A percentile compares a stretch with the other conserved stretches of the same genome.
These are phyloP conservation scores for Kurtzmaniella quercitrusa DNA, from an alignment of 1,139 yeast genomes.

Conservation along the genomic window DNA sequence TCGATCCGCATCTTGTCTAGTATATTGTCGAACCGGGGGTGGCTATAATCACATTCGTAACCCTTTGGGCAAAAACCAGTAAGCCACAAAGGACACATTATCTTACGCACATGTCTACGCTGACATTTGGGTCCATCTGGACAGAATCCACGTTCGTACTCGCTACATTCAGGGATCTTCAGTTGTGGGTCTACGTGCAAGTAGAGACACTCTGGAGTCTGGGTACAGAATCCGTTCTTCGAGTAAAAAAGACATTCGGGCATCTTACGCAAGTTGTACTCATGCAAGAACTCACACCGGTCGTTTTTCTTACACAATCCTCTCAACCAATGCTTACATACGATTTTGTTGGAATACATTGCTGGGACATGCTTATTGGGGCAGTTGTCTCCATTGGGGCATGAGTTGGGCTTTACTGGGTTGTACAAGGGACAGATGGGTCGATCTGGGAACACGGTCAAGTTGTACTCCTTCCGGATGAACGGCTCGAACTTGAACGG, in stretches of 20 bases:
- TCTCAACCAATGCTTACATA: slow-evolving; percentile 97
- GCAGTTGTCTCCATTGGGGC: slow-evolving; percentile 83
- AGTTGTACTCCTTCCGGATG: slow-evolving; percentile 71
- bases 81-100: slow-evolving; percentile 76
- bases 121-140: slow-evolving; percentile 87
- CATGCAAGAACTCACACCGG: slow-evolving; percentile 94
- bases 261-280: slow-evolving; percentile 89
- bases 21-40: slow-evolving; percentile 53
- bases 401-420: slow-evolving; percentile 53
- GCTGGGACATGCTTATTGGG: slow-evolving; percentile 87
- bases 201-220: slow-evolving; percentile 90
- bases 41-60: slow-evolving; percentile 53
- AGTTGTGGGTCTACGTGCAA: slow-evolving; percentile 87
- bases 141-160: slow-evolving; percentile 86
- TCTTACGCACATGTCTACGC: slow-evolving; percentile 74
- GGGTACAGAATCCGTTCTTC: slow-evolving; percentile 89
- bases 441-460: slow-evolving; percentile 84
- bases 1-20: slow-evolving; percentile 47
- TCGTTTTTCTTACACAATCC: slow-evolving; percentile 97
- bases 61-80: slow-evolving; percentile 93
- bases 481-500: slow-evolving; percentile 82
- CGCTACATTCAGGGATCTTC: slow-evolving; percentile 81
- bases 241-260: slow-evolving; percentile 92
- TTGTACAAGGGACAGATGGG: slow-evolving; percentile 80
- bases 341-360: slow-evolving; percentile 75